Conservation (phyloP, 345 rosid species). For the Eucalyptus polybractea region DNA sequence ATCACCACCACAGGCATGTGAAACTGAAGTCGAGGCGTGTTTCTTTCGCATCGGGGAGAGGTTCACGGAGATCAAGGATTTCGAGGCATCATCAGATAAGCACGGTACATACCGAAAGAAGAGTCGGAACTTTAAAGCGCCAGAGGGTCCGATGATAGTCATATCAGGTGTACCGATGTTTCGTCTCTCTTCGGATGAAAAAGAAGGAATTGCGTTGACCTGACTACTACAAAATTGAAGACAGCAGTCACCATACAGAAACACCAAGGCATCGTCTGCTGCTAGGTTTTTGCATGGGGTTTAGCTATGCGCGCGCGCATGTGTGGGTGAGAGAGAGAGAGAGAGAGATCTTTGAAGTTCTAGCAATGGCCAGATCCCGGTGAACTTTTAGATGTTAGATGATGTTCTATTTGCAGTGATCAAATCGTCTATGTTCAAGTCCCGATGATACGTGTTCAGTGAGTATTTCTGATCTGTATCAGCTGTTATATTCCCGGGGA, state of each 20-base stretch:
- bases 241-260: not conserved
- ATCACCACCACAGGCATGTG: not conserved
- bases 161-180: not conserved
- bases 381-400: not conserved
- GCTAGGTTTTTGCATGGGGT: not conserved
- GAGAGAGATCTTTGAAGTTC: not conserved
- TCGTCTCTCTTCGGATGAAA: not conserved
- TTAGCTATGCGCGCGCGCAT: not conserved
- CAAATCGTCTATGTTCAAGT: not conserved
- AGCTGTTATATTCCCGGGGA: not conserved
- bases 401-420: not conserved
- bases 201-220: not conserved
- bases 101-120: not conserved
- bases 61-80: slow-evolving; percentile 24
- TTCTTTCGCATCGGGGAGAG: slow-evolving; percentile 20
- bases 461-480: not conserved
- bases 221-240: not conserved
- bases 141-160: not conserved
- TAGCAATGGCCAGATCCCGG: not conserved
- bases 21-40: slow-evolving; percentile 19
- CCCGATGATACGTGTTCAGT: not conserved
- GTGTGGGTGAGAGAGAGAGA: not conserved
- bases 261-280: not conserved
- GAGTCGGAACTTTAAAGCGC: slow-evolving; percentile 7
- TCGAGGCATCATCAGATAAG: slow-evolving; percentile 9